Evolutionary conservation across 257 asterid genomes (phyloP), one percentile per base, ranked within the genome.

Genomic region (Nicotiana noctiflora): DNA sequence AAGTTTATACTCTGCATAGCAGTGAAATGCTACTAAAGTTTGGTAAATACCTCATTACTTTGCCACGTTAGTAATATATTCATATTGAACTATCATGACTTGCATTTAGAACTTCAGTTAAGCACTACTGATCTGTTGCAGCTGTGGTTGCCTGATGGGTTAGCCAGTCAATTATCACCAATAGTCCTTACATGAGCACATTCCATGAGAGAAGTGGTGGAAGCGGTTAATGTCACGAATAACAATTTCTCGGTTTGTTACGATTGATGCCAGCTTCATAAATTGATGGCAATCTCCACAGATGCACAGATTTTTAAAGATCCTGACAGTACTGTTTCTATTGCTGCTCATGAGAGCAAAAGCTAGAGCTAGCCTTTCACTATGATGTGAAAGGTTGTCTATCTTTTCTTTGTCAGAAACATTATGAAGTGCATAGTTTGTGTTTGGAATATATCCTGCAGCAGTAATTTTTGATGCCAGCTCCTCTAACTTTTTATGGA

Each of bases 241-340:
- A 52, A 90, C 83, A 63, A 94, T 92, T 84, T 94, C 95, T 68
- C 65, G 88, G 76, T 87, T 59, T n/a, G 85, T 82, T 63, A 85
- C 84, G 70, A 86, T 57, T 6, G 98, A 90, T 15, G 86, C 90
- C 34, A 85, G 84, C 90, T 91, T 94, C 92, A 94, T 94, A 83
- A 86, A 94, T 76, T 94, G 96, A 77, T 94, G 98, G 84, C 97
- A 94, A 82, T 94, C 98, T 59, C 94, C 96, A 89, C 98, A 94
- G 13, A 91, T 93, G 6, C 96, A 89, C 23, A 94, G 91, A 83
- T 92, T 94, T 86, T 94, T 94, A 85, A 94, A 92, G 82, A 94
- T 91, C 85, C 93, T 92, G 79, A 91, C 82, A 77, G 82, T 85
- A 52, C 83, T 84, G 72, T 85, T 49, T 6, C 76, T 82, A 27